These are phyloP conservation scores for Scenedesmus sp. DNA, from an alignment of 163 green algal species.

Conservation along the genomic window DNA sequence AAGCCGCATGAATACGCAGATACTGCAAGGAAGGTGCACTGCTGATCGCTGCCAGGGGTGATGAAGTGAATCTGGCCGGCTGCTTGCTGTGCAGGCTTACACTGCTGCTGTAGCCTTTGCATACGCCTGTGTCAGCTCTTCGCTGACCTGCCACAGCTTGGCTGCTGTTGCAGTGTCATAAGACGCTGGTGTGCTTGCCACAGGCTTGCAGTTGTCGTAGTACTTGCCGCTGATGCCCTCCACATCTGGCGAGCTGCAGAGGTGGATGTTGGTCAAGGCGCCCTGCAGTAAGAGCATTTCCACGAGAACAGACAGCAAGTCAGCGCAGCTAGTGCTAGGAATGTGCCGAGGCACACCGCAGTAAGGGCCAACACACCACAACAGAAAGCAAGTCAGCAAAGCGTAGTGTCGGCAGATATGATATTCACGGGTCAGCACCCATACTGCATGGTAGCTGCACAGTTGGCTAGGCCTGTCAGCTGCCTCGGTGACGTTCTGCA, in stretches of 20 bases:
- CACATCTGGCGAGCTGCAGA: slow-evolving; percentile 74
- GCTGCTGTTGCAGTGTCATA: slow-evolving; percentile 70
- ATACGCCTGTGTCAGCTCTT: slow-evolving; percentile 67
- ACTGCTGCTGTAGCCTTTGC: slow-evolving; percentile 1
- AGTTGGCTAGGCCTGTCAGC: no score
- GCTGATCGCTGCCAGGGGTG: no score
- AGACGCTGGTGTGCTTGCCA: slow-evolving; percentile 52
- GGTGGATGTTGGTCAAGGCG: slow-evolving; percentile 81
- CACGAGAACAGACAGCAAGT: neutral
- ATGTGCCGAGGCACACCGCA: no score
- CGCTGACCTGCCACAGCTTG: slow-evolving; percentile 75
- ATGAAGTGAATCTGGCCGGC: no score
- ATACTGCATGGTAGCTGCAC: no score
- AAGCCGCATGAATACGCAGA: neutral
- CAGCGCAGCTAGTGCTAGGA: no score
- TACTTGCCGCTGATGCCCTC: slow-evolving; percentile 84
- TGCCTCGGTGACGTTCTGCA: neutral
- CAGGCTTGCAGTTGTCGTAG: slow-evolving; percentile 72
- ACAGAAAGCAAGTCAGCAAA: neutral
- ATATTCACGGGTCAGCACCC: no score
- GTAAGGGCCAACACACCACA: neutral
- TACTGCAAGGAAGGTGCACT: no score
- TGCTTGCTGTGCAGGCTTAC: neutral
- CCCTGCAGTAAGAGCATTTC: slow-evolving; percentile 64
- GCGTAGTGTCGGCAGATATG: no score